These are phyloP conservation scores for Calcarisporium arbuscula DNA, from an alignment of 2,329 filamentous ascomycete species.

Conservation along the genomic window DNA sequence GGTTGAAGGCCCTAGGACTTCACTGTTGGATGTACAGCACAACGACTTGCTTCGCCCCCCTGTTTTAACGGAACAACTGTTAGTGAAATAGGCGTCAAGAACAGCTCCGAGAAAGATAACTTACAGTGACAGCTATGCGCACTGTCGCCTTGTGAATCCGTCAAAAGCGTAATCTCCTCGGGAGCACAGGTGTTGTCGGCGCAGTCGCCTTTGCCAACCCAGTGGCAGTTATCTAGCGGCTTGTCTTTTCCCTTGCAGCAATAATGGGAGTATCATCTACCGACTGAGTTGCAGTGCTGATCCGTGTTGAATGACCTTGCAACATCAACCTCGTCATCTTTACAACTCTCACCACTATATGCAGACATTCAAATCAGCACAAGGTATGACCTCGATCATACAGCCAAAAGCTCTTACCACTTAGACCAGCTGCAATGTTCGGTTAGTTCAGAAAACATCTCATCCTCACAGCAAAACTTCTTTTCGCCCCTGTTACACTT, in stretches of 20 bases:
- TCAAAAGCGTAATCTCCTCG: conserved; percentile 7
- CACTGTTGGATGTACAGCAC: conserved; percentile 7
- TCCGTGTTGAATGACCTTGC: conserved; percentile 1
- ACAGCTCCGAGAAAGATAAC: not conserved
- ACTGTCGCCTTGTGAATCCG: conserved; percentile 1
- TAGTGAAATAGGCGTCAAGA: not conserved
- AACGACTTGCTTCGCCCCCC: conserved; percentile 4
- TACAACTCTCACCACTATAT: conserved; percentile 1
- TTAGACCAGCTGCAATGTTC: conserved; percentile 4
- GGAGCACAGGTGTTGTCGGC: conserved; percentile 9
- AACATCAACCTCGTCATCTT: conserved; percentile 3
- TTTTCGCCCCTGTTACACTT: conserved; percentile 8
- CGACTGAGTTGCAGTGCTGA: not conserved
- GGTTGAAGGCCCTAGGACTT: conserved; percentile 1
- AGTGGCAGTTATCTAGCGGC: conserved; percentile 8
- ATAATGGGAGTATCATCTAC: not conserved
- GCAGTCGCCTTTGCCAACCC: conserved; percentile 10
- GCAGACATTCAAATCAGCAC: too few relatives aligned
- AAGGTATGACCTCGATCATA: too few relatives aligned
- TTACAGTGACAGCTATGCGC: conserved; percentile 4
- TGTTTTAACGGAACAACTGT: not conserved
- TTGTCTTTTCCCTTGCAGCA: conserved; percentile 1
- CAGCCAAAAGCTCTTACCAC: too few relatives aligned
- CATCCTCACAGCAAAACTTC: conserved; percentile 9
- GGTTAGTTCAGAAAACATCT: conserved; percentile 2